These are phyloP conservation scores for Candida nanaspora DNA, from an alignment of 805 yeast genomes.

Conservation along the genomic window DNA sequence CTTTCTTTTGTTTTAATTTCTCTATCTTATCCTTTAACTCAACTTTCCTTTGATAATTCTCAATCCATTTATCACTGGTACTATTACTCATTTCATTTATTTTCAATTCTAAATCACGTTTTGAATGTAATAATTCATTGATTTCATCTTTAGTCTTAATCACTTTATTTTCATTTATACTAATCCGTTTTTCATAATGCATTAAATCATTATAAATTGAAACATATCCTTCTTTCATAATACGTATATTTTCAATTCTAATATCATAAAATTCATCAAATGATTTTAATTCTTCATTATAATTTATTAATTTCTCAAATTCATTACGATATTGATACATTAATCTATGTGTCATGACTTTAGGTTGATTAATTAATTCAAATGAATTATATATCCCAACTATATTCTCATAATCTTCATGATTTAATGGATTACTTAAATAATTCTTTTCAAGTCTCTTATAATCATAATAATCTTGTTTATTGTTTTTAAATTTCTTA, in stretches of 20 bases:
- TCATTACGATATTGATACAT: conserved; percentile 48
- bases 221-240: conserved; percentile 35
- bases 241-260: conserved; percentile 37
- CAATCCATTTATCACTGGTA: conserved; percentile 16
- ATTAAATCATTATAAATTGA: conserved; percentile 38
- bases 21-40: conserved; percentile 39
- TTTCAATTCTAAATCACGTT: conserved; percentile 19
- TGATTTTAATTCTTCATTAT: conserved; percentile 39
- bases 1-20: conserved; percentile 34
- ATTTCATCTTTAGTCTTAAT: conserved; percentile 17
- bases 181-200: conserved; percentile 28
- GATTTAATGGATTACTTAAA: conserved; percentile 57
- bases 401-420: conserved; percentile 18
- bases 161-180: conserved; percentile 18
- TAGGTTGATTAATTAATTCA: conserved; percentile 12
- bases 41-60: conserved; percentile 35
- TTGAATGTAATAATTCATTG: conserved; percentile 18
- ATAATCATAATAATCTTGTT: conserved; percentile 42
- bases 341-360: conserved; percentile 55
- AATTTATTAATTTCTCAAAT: conserved; percentile 34
- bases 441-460: conserved; percentile 63
- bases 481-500: conserved; percentile 10
- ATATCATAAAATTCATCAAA: conserved; percentile 32
- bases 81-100: conserved; percentile 3
- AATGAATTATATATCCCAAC: conserved; percentile 27